A percentile compares a stretch with the other conserved stretches of the same genome.
These are phyloP conservation scores for Phyllosticta citrichinensis DNA, from an alignment of 2,329 filamentous ascomycete genomes.

Conservation along the genomic window DNA sequence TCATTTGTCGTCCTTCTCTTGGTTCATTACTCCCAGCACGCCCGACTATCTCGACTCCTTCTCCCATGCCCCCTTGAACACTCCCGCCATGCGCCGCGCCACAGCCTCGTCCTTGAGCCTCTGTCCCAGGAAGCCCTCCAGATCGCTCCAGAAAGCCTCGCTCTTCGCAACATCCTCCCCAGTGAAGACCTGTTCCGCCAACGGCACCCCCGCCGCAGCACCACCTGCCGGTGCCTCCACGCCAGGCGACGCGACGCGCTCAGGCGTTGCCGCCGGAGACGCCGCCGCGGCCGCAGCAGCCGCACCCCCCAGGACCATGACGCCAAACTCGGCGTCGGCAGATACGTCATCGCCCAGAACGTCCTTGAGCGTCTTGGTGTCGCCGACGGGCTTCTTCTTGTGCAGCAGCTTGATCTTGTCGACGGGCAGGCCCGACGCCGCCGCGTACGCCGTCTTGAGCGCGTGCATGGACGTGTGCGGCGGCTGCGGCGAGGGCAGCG, in stretches of 20 bases:
- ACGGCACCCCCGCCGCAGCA: slow-evolving; percentile 34
- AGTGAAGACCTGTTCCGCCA: slow-evolving; percentile 43
- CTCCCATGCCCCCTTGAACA: slow-evolving; percentile 67
- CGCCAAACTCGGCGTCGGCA: slow-evolving; percentile 58
- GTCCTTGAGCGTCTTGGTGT: slow-evolving; percentile 69
- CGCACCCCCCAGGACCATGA: slow-evolving; percentile 78
- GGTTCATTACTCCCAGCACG: neutral
- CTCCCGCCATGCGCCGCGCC: slow-evolving; percentile 52
- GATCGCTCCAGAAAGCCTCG: slow-evolving; percentile 75
- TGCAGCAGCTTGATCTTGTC: slow-evolving; percentile 73
- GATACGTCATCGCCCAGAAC: slow-evolving; percentile 48
- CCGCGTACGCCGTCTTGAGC: slow-evolving; percentile 60
- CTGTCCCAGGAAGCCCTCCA: slow-evolving; percentile 71
- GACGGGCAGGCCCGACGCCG: slow-evolving; percentile 45
- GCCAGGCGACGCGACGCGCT: neutral
- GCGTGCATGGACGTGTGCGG: slow-evolving; percentile 65
- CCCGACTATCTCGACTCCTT: slow-evolving; percentile 13
- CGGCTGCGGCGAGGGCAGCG: slow-evolving; percentile 47
- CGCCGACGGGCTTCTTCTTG: slow-evolving; percentile 75
- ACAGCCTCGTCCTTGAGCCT: slow-evolving; percentile 60
- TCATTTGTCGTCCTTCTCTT: neutral
- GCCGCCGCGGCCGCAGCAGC: slow-evolving; percentile 22
- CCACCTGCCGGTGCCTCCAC: slow-evolving; percentile 11
- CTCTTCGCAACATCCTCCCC: slow-evolving; percentile 53
- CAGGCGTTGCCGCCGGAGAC: slow-evolving; percentile 14